Evolutionary conservation across 441 rosid species (phyloP).

Genomic region (Populus hybrid): DNA sequence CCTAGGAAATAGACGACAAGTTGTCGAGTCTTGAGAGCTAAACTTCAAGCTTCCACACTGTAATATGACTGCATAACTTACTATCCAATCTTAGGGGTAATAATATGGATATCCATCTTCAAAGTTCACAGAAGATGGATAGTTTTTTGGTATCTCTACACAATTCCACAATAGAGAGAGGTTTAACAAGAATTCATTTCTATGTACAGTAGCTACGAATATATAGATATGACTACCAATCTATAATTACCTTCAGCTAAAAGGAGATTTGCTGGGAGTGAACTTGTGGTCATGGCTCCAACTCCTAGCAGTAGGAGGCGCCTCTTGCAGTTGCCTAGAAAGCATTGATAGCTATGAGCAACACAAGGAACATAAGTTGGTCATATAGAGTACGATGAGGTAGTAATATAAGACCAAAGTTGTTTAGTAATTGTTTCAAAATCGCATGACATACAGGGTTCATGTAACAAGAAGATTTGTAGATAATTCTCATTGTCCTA

Average conservation of each 20-base stretch:
- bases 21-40: not conserved
- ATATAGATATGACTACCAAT: not conserved
- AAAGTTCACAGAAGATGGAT: conserved; percentile 56
- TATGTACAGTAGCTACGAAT: no score
- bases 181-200: not conserved
- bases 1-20: conserved; percentile 31
- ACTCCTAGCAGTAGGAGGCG: conserved; percentile 53
- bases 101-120: conserved; percentile 76
- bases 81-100: conserved; percentile 92
- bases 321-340: conserved; percentile 52
- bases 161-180: conserved; percentile 1
- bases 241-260: conserved; percentile 59
- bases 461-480: not conserved
- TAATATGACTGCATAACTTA: conserved; percentile 29
- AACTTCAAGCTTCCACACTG: not conserved
- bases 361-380: not conserved
- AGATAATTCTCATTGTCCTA: not conserved
- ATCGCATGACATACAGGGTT: not conserved
- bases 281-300: conserved; percentile 50
- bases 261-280: conserved; percentile 43
- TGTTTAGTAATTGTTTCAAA: not conserved
- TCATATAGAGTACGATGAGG: not conserved
- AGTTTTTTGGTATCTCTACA: conserved; percentile 63
- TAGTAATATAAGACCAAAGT: not conserved
- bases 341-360: not conserved